phyloP scores from a whole-genome alignment of 768 basidiomycete genomes.

The Trichaptum fuscoviolaceum region DNA sequence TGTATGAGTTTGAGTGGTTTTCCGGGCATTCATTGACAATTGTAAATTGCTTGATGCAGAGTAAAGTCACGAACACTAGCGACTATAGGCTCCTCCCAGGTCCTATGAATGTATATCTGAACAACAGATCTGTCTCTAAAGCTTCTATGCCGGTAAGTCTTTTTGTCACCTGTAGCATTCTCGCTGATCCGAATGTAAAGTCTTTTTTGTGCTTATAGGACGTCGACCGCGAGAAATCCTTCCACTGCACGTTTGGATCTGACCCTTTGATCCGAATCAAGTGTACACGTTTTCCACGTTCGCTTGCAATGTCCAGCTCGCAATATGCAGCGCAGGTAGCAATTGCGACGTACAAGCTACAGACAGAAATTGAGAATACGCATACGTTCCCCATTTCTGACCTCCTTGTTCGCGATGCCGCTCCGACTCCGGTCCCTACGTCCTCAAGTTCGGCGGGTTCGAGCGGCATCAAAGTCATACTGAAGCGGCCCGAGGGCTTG shows the following conservation, averaged over 20 bases:
- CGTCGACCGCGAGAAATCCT: conserved; percentile 44
- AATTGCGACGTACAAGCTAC: conserved; percentile 22
- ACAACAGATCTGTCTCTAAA: conserved; percentile 25
- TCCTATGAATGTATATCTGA: conserved; percentile 22
- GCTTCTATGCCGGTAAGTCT: conserved; percentile 17
- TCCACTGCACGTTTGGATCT: conserved; percentile 49
- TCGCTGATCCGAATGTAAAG: not conserved
- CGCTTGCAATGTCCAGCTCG: conserved; percentile 33
- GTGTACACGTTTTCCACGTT: conserved; percentile 47
- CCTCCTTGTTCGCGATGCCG: conserved; percentile 23
- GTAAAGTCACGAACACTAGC: conserved; percentile 24
- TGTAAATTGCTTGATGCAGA: conserved; percentile 13
- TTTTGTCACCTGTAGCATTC: not conserved
- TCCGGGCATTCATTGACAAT: not conserved
- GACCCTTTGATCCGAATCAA: conserved; percentile 25
- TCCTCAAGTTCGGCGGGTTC: not conserved
- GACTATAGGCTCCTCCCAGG: conserved; percentile 23
- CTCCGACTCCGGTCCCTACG: conserved; percentile 19
- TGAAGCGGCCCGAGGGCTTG: conserved; percentile 23
- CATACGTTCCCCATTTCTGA: conserved; percentile 40
- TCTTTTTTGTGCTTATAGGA: conserved; percentile 26
- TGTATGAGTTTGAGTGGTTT: not conserved
- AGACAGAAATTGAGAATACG: conserved; percentile 25
- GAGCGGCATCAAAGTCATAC: conserved; percentile 21
- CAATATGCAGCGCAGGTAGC: conserved; percentile 31